Base-by-base conservation (phyloP, 2,329 filamentous ascomycete species). In the Gremmenia infestans region DNA sequence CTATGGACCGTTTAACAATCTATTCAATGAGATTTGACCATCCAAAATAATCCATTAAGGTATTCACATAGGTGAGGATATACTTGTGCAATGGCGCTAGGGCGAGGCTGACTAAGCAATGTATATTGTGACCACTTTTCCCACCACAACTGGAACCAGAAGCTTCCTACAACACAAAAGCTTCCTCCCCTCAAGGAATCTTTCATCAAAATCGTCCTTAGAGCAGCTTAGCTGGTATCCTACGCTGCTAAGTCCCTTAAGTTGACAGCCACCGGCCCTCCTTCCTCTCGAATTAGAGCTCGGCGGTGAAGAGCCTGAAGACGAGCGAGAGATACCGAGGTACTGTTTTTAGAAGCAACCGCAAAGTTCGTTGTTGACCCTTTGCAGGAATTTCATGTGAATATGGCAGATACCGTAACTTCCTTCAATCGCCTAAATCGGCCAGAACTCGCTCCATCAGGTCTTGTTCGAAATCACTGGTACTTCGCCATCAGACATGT, bases 401-500 rank as follows among this genome's bases (percentile, higher is more conserved):
- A 25, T 4, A 48, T 50, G 48, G 48, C 32, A 50, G 40, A 28
- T n/a, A 17, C 17, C 50, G 50, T 52, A 14, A 12, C 17, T 19
- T 12, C 22, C 6, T 52, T 52, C 40, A 52, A 52, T 23, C 15
- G 15, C n/a, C 50, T 52, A 25, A 12, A 12, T n/a, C 50, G 39
- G 15, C 19, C 39, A 23, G 14, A 35, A 14, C 39, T 1, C 15
- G 23, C 49, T 15, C 36, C 50, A 17, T 52, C 50, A 11, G 39
- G 50, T 9, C 19, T 45, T 4, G 15, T 46, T 28, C 1, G 37
- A 39, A 45, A 43, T 17, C 22, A 52, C 28, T 52, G 50, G 50
- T 23, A 52, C 36, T 52, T 52, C 14, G 36, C 37, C 19, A 36
- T 52, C 40, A 35, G 40, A 43, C 37, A 52, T 52, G 39, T 52